phyloP scores from a whole-genome alignment of 2,329 filamentous ascomycete genomes.

The Nigrograna mackinnonii region DNA sequence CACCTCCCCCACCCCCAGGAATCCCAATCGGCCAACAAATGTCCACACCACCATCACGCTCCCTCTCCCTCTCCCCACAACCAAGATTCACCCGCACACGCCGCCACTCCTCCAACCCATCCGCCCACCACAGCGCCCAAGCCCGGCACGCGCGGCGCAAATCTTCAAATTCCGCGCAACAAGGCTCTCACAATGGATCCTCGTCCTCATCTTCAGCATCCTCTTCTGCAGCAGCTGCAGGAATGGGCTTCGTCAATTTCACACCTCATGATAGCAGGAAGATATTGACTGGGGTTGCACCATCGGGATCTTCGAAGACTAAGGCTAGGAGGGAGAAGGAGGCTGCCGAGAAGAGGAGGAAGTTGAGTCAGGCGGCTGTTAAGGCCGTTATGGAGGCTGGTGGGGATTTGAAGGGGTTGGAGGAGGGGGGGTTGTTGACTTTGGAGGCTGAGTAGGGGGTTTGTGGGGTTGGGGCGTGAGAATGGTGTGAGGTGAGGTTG shows the following conservation, averaged over 20 bases:
- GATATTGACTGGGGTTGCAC: slow-evolving; percentile 88
- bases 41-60: slow-evolving; percentile 20
- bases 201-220: slow-evolving; percentile 24
- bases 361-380: slow-evolving; percentile 69
- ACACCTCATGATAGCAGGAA: slow-evolving; percentile 77
- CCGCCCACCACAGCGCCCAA: slow-evolving; percentile 1
- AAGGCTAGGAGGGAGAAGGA: slow-evolving; percentile 92
- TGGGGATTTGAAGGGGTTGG: slow-evolving; percentile 59
- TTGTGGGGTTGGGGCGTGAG: background rate
- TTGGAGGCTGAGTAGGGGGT: slow-evolving; percentile 3
- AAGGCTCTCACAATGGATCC: background rate
- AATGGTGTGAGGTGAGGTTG: background rate
- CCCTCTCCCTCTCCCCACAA: slow-evolving; percentile 25
- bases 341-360: slow-evolving; percentile 73
- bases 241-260: slow-evolving; percentile 81
- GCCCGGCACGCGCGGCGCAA: slow-evolving; percentile 18
- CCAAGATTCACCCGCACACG: slow-evolving; percentile 30
- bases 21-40: slow-evolving; percentile 20
- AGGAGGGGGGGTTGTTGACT: slow-evolving; percentile 32
- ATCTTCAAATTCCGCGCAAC: slow-evolving; percentile 15
- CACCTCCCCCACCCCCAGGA: slow-evolving; percentile 8
- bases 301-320: slow-evolving; percentile 89
- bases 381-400: slow-evolving; percentile 72
- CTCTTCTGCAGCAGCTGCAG: slow-evolving; percentile 48
- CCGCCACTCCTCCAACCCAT: slow-evolving; percentile 13